Percentiles rank a stretch among this genome's conserved stretches.
Conservation (phyloP, 768 basidiomycete species). For the Clitopilus hobsonii region DNA sequence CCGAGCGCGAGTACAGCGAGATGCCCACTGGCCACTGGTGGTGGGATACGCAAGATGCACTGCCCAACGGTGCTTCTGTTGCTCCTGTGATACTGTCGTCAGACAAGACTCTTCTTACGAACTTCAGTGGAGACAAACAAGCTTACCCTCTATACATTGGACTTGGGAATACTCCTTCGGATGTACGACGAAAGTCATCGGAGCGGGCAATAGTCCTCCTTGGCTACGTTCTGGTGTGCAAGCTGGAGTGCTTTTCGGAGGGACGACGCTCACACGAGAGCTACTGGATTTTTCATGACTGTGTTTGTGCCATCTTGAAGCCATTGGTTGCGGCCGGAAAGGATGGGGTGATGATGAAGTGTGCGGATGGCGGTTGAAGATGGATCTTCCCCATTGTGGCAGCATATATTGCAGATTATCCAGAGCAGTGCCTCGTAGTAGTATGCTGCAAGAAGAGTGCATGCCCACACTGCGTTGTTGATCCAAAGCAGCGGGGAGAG, state of each 20-base stretch:
- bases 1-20: conserved; percentile 23
- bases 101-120: conserved; percentile 31
- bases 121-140: conserved; percentile 29
- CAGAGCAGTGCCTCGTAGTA: conserved; percentile 30
- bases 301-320: conserved; percentile 20
- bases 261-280: conserved; percentile 9
- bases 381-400: conserved; percentile 26
- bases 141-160: conserved; percentile 42
- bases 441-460: conserved; percentile 15
- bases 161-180: conserved; percentile 33
- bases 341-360: conserved; percentile 27
- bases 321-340: conserved; percentile 24
- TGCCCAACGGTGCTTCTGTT: conserved; percentile 22
- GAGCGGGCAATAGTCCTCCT: conserved; percentile 21
- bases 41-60: conserved; percentile 27
- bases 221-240: conserved; percentile 27
- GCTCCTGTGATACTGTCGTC: conserved; percentile 33
- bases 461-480: conserved; percentile 23
- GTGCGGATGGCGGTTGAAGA: conserved; percentile 22
- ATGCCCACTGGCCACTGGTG: conserved; percentile 35
- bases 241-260: conserved; percentile 20
- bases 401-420: conserved; percentile 28
- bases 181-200: conserved; percentile 13
- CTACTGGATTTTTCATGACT: conserved; percentile 28
- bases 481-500: conserved; percentile 12